phyloP scores from a whole-genome alignment of 768 basidiomycete genomes.

The Tephrocybe sp. region DNA sequence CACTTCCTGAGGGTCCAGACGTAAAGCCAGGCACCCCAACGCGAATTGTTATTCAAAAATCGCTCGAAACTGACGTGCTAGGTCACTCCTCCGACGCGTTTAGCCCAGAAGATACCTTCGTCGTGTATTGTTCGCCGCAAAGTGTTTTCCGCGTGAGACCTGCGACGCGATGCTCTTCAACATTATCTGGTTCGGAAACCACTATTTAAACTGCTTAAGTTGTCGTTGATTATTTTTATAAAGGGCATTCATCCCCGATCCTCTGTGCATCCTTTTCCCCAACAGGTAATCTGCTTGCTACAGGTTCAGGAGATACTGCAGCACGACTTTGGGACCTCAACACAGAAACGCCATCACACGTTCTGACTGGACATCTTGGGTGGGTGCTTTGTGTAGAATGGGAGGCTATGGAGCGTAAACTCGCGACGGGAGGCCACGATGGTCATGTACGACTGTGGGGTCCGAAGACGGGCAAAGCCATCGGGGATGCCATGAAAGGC shows the following conservation, averaged over 20 bases:
- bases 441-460: slow-evolving; percentile 93
- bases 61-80: slow-evolving; percentile 80
- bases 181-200: slow-evolving; percentile 64
- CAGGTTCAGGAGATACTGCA: slow-evolving; percentile 92
- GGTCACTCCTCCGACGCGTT: slow-evolving; percentile 68
- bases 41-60: slow-evolving; percentile 79
- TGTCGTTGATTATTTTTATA: slow-evolving; percentile 1
- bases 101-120: slow-evolving; percentile 83
- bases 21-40: slow-evolving; percentile 57
- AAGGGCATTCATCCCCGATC: slow-evolving; percentile 91
- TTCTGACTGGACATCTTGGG: slow-evolving; percentile 84
- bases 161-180: slow-evolving; percentile 92
- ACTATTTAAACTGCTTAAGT: background rate
- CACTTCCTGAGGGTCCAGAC: slow-evolving; percentile 55
- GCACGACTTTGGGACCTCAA: slow-evolving; percentile 93
- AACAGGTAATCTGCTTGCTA: slow-evolving; percentile 86
- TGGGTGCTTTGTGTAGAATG: slow-evolving; percentile 98
- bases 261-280: slow-evolving; percentile 96
- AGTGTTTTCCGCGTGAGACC: slow-evolving; percentile 93
- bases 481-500: slow-evolving; percentile 87
- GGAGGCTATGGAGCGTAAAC: slow-evolving; percentile 87
- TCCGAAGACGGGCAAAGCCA: slow-evolving; percentile 83
- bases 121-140: slow-evolving; percentile 90
- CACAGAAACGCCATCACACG: slow-evolving; percentile 89
- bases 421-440: slow-evolving; percentile 95